Evolutionary conservation across 163 green algal species (phyloP).

Genomic region (Scenedesmus sp.): DNA sequence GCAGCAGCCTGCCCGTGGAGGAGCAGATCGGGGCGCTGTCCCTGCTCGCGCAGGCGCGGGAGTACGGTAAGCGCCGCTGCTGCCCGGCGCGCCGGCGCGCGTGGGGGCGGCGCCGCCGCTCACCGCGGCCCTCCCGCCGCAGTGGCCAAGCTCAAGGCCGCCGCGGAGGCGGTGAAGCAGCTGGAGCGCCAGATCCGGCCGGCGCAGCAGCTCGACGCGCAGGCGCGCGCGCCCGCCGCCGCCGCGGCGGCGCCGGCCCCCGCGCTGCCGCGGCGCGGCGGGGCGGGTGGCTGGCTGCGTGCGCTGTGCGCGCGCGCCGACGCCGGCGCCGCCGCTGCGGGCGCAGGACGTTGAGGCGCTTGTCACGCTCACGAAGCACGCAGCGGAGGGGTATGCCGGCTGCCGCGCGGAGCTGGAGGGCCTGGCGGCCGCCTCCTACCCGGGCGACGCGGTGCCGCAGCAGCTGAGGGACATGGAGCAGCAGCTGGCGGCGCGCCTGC

Average conservation of each 20-base stretch:
- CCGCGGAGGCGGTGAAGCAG: conserved; percentile 31
- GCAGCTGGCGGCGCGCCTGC: conserved; percentile 21
- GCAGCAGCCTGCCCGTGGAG: no score
- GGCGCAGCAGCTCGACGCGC: conserved; percentile 7
- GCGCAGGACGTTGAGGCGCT: conserved; percentile 28
- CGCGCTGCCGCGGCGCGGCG: no score
- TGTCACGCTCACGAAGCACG: neutral
- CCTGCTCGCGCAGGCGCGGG: conserved; percentile 19
- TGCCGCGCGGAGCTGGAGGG: conserved; percentile 1
- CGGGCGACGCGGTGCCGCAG: conserved; percentile 16
- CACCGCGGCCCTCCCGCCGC: neutral
- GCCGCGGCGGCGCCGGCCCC: no score
- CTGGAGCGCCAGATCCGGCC: conserved; percentile 36
- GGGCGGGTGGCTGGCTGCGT: neutral
- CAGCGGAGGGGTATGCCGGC: conserved; percentile 15
- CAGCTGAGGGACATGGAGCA: conserved; percentile 30
- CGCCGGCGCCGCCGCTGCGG: neutral
- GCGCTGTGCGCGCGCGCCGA: neutral
- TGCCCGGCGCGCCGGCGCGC: neutral
- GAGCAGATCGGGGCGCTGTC: conserved; percentile 30
- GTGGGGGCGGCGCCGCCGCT: no score
- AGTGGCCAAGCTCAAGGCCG: conserved; percentile 22
- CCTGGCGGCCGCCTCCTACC: conserved; percentile 9
- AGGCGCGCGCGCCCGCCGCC: no score
- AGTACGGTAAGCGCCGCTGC: conserved; percentile 21